Base-by-base conservation (phyloP, 768 basidiomycete genomes). In the Collybia sp. region DNA sequence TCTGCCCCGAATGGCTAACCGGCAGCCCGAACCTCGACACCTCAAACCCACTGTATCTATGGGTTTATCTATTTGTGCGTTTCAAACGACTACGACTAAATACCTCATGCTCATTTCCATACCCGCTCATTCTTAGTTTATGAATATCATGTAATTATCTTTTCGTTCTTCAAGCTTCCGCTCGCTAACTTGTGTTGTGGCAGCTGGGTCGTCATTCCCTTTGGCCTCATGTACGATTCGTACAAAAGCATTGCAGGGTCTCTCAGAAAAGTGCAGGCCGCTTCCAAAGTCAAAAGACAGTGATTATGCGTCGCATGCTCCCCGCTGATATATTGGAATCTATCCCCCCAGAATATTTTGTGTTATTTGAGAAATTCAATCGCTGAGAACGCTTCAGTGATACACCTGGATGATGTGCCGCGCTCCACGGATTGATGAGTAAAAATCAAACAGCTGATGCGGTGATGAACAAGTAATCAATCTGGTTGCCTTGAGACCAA, bases 1-100 rank as follows among this genome's bases (percentile, higher is more conserved):
- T 92, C 65, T 83, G 82, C 57, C 89, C 89, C 1, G 89, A 91
- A 64, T 91, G 88, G 88, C 66, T 92, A 40, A 82, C 76, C 1
- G 87, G 85, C 15, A 85, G 79, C 56, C 79, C 82, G 0, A 86
- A 75, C 59, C 64, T 92, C 44, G 73, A 85, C 55, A 87, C 79
- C 0, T 84, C 83, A 6, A 87, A 88, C 54, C 66, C 70, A 19
- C 64, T 90, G 32, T 76, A 82, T 57, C 71, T 89, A 43, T 92
- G 87, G 87, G 81, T 90, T 9, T 89, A 91, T 65, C 81, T 91
- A 35, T 58, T 83, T 48, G 88, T 91, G 58, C 54, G 85, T 73
- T n/a, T 16, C 13, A 12, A 48, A 46, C 39, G 31, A 12, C 34
- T n/a, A 40, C 40, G 18, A 34, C 45, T 25, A 17, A 19, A 19